Evolutionary conservation across 768 basidiomycete species (phyloP), one percentile per base, ranked within the genome.

Genomic region (Tricholoma sp.): DNA sequence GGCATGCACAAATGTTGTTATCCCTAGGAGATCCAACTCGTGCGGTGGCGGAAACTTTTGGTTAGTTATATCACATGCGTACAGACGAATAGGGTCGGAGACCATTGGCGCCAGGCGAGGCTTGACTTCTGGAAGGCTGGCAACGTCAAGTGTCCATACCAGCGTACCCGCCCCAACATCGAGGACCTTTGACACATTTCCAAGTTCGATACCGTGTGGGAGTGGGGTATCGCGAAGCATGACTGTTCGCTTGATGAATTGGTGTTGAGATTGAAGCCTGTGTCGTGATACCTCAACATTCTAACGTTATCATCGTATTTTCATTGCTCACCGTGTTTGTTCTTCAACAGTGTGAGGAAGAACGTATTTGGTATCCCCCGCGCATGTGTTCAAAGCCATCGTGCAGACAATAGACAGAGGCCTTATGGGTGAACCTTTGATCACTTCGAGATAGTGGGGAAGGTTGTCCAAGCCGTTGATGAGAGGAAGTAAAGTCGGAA

Each of bases 81-180:
- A 45, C 11, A 54, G 16, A 10, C n/a, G 47, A 31, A 50, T 31
- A 27, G 27, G n/a, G 29, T 50, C 29, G 5, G 27, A 12, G 31
- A 31, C 29, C 16, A 43, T 45, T 12, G 53, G 32, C 2, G n/a
- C 27, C 31, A 50, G 27, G n/a, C 47, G 47, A 31, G 18, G 4
- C 19, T n/a, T 50, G 47, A 50, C 29, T 18, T 45, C 39, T 5
- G 39, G 39, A 12, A 45, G 45, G 41, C 39, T 18, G 27, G 53
- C 53, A 41, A 54, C 39, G 53, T 54, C 53, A 21, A 54, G 53
- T 18, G 53, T 54, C 53, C 53, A 54, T 45, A 32, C 53, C 12
- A 54, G n/a, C 16, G 39, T 54, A 19, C 53, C 39, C 10, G 53
- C 53, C 2, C 39, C 53, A 19, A 54, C 53, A 45, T 54, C 53